These are phyloP conservation scores for Picochlorum costavermella DNA, from an alignment of 139 green algal species.

Conservation along the genomic window DNA sequence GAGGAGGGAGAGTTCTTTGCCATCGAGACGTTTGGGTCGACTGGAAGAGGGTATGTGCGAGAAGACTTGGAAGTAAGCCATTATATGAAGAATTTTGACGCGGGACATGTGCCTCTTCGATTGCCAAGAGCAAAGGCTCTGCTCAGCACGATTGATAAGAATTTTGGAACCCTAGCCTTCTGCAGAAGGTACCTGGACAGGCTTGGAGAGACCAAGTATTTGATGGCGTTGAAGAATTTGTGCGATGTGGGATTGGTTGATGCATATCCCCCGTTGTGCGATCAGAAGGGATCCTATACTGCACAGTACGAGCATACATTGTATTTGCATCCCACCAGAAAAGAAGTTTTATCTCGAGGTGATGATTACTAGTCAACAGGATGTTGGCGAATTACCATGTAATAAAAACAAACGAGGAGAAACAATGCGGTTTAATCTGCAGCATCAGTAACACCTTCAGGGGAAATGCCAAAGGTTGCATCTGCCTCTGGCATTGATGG, in stretches of 20 bases:
- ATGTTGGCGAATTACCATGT: too few relatives aligned
- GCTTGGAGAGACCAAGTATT: slow-evolving; percentile 95
- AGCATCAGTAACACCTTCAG: slow-evolving; percentile 56
- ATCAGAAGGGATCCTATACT: slow-evolving; percentile 86
- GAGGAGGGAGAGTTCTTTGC: slow-evolving; percentile 99
- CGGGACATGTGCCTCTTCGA: slow-evolving; percentile 80
- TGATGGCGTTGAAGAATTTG: slow-evolving; percentile 98
- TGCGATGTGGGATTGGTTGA: slow-evolving; percentile 88
- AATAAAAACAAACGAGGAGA: not conserved
- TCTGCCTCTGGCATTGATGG: slow-evolving; percentile 88
- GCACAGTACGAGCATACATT: slow-evolving; percentile 98
- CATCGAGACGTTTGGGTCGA: slow-evolving; percentile 98
- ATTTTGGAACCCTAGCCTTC: slow-evolving; percentile 99
- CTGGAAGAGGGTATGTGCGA: slow-evolving; percentile 82
- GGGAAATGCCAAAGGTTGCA: slow-evolving; percentile 79
- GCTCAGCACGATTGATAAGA: slow-evolving; percentile 85
- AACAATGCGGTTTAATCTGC: not conserved
- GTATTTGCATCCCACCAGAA: slow-evolving; percentile 85
- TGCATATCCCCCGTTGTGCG: slow-evolving; percentile 90
- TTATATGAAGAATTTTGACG: slow-evolving; percentile 98
- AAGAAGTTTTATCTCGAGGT: slow-evolving; percentile 92
- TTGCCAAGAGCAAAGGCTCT: slow-evolving; percentile 89
- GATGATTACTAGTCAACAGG: slow-evolving; percentile 74
- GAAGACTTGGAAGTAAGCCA: slow-evolving; percentile 97
- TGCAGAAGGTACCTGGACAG: slow-evolving; percentile 92